Base-by-base conservation (phyloP, 2,329 filamentous ascomycete species). In the Dactylellina haptotyla region DNA sequence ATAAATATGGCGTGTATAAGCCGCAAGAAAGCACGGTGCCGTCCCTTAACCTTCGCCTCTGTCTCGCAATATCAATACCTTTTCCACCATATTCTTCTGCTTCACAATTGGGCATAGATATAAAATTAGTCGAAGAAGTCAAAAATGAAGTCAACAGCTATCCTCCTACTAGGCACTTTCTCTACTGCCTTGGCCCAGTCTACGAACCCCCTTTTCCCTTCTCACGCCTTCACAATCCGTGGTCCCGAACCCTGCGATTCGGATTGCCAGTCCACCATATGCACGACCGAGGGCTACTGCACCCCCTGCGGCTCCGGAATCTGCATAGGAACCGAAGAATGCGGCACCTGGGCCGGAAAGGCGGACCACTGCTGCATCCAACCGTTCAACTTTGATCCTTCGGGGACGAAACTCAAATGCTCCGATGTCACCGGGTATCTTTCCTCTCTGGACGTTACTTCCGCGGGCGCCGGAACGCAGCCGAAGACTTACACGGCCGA, bases 211-310 rank as follows among this genome's bases (percentile, higher is more conserved):
- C 46, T 59, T 5, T 69, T 69, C 64, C 64, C 64, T 18, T 10
- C 64, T 4, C 54, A 69, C 54, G 39, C 18, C 20, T 69, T 69
- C 56, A 69, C 64, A 20, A 69, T 69, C 64, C 64, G 64, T 10
- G 54, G 32, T 9, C 64, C 64, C 4, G 64, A 69, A 45, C 23
- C 32, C 25, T 69, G 64, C 54, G 54, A 69, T 18, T 12, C 57
- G 10, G n/a, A 30, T 9, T 69, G 64, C 18, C 30, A 23, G 4
- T 39, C 48, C 14, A 48, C 30, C 30, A 45, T 54, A 54, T 69
- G 64, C 46, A 61, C 43, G 16, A 39, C 26, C 0, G 26, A 39
- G 4, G 64, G 26, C 8, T 41, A 25, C 43, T 69, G 64, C 46
- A 61, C 48, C 23, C 46, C 54, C 25, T 69, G 64, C 46, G 64